phyloP scores from a whole-genome alignment of 169 alveolate species.

The Plasmodium malariae region DNA sequence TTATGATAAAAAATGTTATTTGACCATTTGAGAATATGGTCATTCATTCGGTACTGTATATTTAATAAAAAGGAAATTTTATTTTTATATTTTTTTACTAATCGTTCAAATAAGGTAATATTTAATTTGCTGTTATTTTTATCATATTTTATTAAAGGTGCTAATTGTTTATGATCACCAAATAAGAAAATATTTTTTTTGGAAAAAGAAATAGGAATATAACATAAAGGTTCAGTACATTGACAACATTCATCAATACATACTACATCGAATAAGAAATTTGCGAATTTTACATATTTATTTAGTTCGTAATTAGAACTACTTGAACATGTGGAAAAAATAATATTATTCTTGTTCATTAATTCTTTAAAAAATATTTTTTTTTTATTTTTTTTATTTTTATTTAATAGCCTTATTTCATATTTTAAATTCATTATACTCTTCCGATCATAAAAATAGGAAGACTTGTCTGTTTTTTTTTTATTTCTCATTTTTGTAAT shows the following conservation, averaged over 20 bases:
- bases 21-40: constrained; percentile 52
- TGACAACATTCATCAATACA: constrained; percentile 78
- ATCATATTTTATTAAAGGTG: constrained; percentile 59
- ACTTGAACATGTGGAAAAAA: constrained; percentile 72
- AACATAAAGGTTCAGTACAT: constrained; percentile 74
- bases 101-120: constrained; percentile 63
- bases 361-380: constrained; percentile 52
- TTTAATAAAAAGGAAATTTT: constrained; percentile 41
- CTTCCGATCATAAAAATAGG: constrained; percentile 21
- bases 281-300: constrained; percentile 56
- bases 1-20: constrained; percentile 53
- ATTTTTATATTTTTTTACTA: constrained; percentile 36
- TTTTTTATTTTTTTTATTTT: constrained; percentile 48
- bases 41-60: constrained; percentile 75
- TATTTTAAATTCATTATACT: constrained; percentile 53
- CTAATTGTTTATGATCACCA: constrained; percentile 75
- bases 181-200: constrained; percentile 63
- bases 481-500: constrained; percentile 52
- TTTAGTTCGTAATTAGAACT: constrained; percentile 68
- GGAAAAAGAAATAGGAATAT: constrained; percentile 41
- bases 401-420: constrained; percentile 49
- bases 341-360: constrained; percentile 46
- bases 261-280: constrained; percentile 64
- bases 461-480: constrained; percentile 28
- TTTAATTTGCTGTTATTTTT: constrained; percentile 35